Conservation (phyloP, 2,329 filamentous ascomycete genomes). For the Colletotrichum theobromicola region DNA sequence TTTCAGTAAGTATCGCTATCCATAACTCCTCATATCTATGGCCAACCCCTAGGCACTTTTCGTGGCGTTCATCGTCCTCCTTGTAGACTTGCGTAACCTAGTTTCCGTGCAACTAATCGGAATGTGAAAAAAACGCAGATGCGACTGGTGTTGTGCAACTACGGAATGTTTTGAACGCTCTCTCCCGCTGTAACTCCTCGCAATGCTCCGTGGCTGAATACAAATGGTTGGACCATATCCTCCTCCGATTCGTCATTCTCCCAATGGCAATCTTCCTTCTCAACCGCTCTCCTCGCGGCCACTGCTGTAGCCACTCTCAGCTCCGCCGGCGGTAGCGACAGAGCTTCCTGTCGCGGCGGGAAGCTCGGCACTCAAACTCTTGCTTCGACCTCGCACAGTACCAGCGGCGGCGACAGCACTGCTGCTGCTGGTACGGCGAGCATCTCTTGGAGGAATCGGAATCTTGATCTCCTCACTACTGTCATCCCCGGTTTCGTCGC, state of each 20-base stretch:
- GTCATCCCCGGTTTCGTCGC: neutral
- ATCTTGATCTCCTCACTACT: constrained; percentile 11
- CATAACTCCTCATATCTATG: neutral
- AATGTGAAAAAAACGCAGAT: neutral
- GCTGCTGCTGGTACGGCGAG: constrained; percentile 20
- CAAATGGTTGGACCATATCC: neutral
- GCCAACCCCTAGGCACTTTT: neutral
- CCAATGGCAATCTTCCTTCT: neutral
- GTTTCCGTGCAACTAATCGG: neutral
- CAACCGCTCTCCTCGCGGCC: constrained; percentile 34
- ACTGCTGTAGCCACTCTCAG: constrained; percentile 42
- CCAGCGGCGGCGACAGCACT: constrained; percentile 39
- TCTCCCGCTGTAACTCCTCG: neutral
- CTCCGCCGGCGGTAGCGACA: constrained; percentile 43
- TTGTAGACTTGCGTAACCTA: neutral
- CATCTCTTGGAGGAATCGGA: constrained; percentile 26
- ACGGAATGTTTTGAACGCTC: neutral
- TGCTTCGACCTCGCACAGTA: constrained; percentile 33
- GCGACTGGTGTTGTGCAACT: neutral
- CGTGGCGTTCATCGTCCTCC: rapidly evolving
- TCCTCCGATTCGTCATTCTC: neutral
- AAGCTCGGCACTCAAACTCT: constrained; percentile 33
- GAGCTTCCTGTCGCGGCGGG: constrained; percentile 38
- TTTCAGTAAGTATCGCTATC: neutral
- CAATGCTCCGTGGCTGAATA: neutral